Percentiles rank a stretch among this genome's conserved stretches.
Conservation (phyloP, 1,139 yeast genomes). For the Geotrichum bryndzae region DNA sequence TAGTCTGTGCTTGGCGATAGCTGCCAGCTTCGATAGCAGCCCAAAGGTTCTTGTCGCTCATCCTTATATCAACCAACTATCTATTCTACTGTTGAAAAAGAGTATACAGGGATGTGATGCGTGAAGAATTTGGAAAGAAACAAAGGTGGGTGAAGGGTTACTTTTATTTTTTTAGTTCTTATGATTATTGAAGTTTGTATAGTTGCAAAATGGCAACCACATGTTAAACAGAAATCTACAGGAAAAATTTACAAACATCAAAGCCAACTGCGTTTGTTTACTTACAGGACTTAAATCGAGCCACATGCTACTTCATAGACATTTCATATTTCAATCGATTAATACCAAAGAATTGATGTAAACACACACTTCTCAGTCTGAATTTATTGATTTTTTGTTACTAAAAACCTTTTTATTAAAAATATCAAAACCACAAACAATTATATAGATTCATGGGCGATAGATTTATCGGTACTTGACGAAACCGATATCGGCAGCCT, state of each 20-base stretch:
- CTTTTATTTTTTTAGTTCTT: not conserved
- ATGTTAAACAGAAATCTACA: not conserved
- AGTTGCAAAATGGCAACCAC: not conserved
- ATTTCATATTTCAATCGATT: not conserved
- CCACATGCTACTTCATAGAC: not conserved
- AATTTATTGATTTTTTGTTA: not conserved
- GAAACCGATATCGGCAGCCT: constrained; percentile 98
- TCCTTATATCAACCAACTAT: not conserved
- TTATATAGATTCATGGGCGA: not conserved
- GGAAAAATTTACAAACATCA: too few species aligned
- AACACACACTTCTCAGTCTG: not conserved
- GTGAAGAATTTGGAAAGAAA: not conserved
- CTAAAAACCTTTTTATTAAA: not conserved
- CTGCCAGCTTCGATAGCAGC: constrained; percentile 51
- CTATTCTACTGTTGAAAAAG: not conserved
- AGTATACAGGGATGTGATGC: not conserved
- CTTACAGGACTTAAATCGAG: too few species aligned
- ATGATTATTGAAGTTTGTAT: not conserved
- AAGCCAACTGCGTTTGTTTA: too few species aligned
- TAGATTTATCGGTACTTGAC: constrained; percentile 79
- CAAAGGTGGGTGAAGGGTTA: not conserved
- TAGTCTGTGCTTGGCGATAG: constrained; percentile 47
- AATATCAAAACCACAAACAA: not conserved
- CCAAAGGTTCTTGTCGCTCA: constrained; percentile 29
- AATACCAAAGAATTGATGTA: not conserved